Conservation (phyloP, 495 filamentous ascomycete species). For the Aspergillus heteromorphus region DNA sequence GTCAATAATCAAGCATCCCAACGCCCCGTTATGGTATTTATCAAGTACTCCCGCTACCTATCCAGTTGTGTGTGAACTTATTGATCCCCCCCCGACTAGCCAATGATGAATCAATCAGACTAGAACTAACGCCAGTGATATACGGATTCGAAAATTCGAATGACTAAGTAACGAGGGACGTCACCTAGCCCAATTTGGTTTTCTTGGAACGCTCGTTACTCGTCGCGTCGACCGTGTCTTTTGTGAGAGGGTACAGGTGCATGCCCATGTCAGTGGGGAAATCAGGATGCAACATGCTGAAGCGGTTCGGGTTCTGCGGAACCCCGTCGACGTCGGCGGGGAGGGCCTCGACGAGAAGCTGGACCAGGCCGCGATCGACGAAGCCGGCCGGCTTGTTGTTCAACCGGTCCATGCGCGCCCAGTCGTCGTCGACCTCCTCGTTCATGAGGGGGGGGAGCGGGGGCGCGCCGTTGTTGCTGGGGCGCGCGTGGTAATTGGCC, state of each 20-base stretch:
- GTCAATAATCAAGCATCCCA: too few species aligned
- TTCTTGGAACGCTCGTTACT: constrained; percentile 17
- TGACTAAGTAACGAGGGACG: neutral
- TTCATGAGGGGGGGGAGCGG: constrained; percentile 48
- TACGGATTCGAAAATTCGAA: neutral
- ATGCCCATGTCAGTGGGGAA: constrained; percentile 35
- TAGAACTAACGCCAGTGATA: neutral
- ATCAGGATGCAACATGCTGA: constrained; percentile 37
- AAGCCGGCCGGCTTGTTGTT: constrained; percentile 28
- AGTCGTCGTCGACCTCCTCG: constrained; percentile 56
- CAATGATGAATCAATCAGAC: constrained; percentile 1
- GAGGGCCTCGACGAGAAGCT: constrained; percentile 29
- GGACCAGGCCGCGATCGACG: constrained; percentile 35
- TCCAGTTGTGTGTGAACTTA: neutral
- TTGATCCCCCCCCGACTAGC: neutral
- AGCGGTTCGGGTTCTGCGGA: constrained; percentile 31
- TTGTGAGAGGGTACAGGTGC: constrained; percentile 28
- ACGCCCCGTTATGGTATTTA: neutral
- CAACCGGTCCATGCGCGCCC: constrained; percentile 50
- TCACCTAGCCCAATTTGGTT: constrained; percentile 6
- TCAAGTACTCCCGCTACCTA: neutral
- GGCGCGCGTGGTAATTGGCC: constrained; percentile 44
- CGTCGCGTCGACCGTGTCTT: constrained; percentile 5
- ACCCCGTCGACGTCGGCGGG: constrained; percentile 29
- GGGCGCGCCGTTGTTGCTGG: constrained; percentile 39